Evolutionary conservation across 73 alveolate genomes (phyloP).

Genomic region (Breviolum minutum): DNA sequence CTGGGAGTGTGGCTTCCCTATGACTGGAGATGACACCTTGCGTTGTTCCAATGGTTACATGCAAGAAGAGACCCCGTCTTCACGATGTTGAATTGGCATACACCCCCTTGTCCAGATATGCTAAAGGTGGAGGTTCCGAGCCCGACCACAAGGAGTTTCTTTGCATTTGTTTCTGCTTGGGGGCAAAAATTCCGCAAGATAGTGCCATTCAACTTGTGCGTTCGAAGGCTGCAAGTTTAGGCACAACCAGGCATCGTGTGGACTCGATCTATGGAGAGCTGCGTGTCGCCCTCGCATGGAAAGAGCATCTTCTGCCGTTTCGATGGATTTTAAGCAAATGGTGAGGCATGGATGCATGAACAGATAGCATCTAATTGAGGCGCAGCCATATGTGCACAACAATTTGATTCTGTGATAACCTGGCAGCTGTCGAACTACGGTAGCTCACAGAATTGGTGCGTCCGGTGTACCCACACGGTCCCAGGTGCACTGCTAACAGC

Average conservation of each 20-base stretch:
- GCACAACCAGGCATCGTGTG: not conserved
- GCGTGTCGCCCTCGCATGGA: not conserved
- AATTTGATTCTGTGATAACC: not conserved
- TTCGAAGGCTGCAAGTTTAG: not conserved
- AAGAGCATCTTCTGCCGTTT: not conserved
- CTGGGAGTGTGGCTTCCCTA: slow-evolving; percentile 17
- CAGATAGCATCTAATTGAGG: too few species aligned
- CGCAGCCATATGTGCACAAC: too few species aligned
- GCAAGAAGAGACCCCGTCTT: not conserved
- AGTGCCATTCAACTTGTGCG: slow-evolving; percentile 6
- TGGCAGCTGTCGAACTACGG: slow-evolving; percentile 15
- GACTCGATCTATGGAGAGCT: not conserved
- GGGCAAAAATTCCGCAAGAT: not conserved
- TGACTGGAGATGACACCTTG: slow-evolving; percentile 8
- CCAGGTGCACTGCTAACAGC: not conserved
- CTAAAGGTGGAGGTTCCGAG: not conserved
- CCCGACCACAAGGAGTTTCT: not conserved
- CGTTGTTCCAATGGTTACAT: not conserved
- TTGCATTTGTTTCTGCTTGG: slow-evolving; percentile 16
- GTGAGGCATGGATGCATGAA: too few species aligned
- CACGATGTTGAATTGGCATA: not conserved
- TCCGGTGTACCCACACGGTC: too few species aligned
- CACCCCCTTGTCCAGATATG: not conserved
- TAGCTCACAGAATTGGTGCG: not conserved
- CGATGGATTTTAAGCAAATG: too few species aligned